Base-by-base conservation (phyloP, 805 yeast genomes). In the Kluyveromyces wickerhamii region DNA sequence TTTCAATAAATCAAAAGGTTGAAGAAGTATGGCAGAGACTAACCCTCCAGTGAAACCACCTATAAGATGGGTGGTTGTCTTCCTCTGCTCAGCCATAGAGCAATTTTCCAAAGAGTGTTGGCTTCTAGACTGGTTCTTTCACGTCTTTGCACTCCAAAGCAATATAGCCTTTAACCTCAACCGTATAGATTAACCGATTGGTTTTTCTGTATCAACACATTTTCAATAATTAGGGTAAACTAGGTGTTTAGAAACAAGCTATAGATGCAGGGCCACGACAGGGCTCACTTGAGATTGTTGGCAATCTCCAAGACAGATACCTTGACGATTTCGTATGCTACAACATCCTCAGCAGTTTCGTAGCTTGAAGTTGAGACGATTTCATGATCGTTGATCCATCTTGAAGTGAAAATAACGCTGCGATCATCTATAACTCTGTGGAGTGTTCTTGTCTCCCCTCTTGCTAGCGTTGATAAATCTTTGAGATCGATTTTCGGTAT, bases 1-100 rank as follows among this genome's bases (percentile, higher is more conserved):
- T 57, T 89, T 89, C 30, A 89, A 60, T 29, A 89, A 66, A 57
- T 89, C 97, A 29, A 89, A 69, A 1, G 97, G 97, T 57, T 89
- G 97, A 26, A 89, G 66, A 0, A 72, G 66, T 4, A 85, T 72
- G 0, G 96, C 76, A 3, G 95, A 79, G 0, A 86, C 68, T 34
- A 89, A 60, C 1, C 97, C 97, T 1, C 95, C 94, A 6, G 73
- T 48, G 44, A 83, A 87, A 0, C 96, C 97, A 1, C 95, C 83
- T 11, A 74, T 46, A 7, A 86, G 57, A 57, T 87, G 95, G 3
- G 60, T 44, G 2, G 49, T 41, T 10, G 51, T 48, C 35, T 42
- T 49, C 12, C 46, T 26, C 12, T 21, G 30, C n/a, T 37, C 43
- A 7, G 35, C 21, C 40, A 40, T 33, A 8, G n/a, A 19, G 7